These are phyloP conservation scores for Lagenidium giganteum DNA, from an alignment of 352 stramenopile genomes.

Conservation along the genomic window DNA sequence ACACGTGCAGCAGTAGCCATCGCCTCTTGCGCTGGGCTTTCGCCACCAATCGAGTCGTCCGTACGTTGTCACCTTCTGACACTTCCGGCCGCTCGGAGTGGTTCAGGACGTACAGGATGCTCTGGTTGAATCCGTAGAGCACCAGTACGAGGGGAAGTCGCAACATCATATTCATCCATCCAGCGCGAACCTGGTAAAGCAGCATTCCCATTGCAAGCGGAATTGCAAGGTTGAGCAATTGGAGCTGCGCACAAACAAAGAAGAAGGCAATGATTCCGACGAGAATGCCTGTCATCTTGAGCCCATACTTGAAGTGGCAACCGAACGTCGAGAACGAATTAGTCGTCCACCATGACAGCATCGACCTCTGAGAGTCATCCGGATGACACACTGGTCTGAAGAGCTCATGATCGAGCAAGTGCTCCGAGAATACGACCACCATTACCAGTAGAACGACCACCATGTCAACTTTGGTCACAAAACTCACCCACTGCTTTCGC, in stretches of 20 bases:
- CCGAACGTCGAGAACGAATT: conserved; percentile 54
- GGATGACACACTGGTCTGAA: conserved; percentile 52
- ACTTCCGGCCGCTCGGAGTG: too few relatives aligned
- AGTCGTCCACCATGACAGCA: conserved; percentile 52
- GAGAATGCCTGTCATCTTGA: conserved; percentile 56
- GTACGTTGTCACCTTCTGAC: too few relatives aligned
- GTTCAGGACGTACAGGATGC: conserved; percentile 50
- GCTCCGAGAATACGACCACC: conserved; percentile 74
- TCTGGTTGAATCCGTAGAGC: conserved; percentile 73
- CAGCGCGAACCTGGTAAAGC: conserved; percentile 61
- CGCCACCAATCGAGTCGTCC: too few relatives aligned
- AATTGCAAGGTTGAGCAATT: conserved; percentile 50
- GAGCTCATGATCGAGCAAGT: conserved; percentile 50
- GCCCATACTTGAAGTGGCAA: conserved; percentile 63
- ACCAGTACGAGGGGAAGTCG: conserved; percentile 55
- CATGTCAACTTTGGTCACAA: conserved; percentile 65
- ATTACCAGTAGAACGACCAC: conserved; percentile 70
- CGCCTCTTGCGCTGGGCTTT: conserved; percentile 23
- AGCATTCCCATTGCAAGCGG: conserved; percentile 31
- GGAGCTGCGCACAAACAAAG: conserved; percentile 64
- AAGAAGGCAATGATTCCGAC: conserved; percentile 30
- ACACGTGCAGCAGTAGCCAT: conserved; percentile 39
- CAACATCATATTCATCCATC: conserved; percentile 83
- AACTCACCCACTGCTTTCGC: conserved; percentile 51
- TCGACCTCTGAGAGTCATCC: conserved; percentile 37